Base-by-base conservation (phyloP, 495 filamentous ascomycete genomes). In the Lasiosphaeria miniovina region DNA sequence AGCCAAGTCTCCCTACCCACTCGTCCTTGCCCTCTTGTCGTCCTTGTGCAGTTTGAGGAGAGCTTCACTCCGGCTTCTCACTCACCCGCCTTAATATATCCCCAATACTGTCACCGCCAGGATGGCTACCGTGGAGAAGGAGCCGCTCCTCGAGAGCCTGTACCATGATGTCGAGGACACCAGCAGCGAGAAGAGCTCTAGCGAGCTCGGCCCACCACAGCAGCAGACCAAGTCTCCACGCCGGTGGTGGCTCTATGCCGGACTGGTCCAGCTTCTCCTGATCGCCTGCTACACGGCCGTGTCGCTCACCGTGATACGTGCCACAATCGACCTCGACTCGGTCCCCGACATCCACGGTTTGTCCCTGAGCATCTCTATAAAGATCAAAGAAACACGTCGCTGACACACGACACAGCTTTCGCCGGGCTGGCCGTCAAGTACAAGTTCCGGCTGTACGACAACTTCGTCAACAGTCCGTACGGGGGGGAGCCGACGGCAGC, bases 381-480 rank as follows among this genome's bases (percentile, higher is more conserved):
- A 41, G 0, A 41, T 9, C 7, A 3, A 41, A 41, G 14, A 14
- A 41, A 41, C 7, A 9, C 2, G 14, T 41, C 8, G 3, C 14
- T 9, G 1, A 41, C 14, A 41, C 24, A 24, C 43, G 15, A 2
- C 43, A 2, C 15, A 46, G 43, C 43, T n/a, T 46, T 46, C 11
- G 43, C 43, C 43, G 43, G 43, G 12, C 43, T 46, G 4, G 43
- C 43, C 43, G 43, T 46, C 12, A 11, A n/a, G 8, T 46, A 46
- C 43, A 46, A 46, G 15, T 46, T 46, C 43, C 43, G 43, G 6
- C 43, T 46, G 12, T 46, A 46, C 43, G 43, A 46, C 43, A 46
- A 46, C 43, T 46, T 46, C 11, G 43, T 46, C 43, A 46, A 46
- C 43, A 46, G 43, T n/a, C 43, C 43, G 12, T 46, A 46, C 43